Conservation (phyloP, 2,329 filamentous ascomycete genomes). For the Chrysoporthe deuterocubensis region DNA sequence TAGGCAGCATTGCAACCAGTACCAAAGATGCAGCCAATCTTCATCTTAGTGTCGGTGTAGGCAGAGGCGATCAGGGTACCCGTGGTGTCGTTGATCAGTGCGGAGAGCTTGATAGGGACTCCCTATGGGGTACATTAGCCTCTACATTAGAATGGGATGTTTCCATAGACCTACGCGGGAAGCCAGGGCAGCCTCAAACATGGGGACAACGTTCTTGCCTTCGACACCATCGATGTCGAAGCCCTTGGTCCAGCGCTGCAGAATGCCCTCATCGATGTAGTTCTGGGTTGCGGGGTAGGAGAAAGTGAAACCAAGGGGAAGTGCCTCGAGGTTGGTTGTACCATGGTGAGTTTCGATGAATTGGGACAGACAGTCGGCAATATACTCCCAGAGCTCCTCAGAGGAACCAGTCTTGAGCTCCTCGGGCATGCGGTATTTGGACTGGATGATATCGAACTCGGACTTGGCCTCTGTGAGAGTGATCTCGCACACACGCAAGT, state of each 20-base stretch:
- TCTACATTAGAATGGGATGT: constrained; percentile 25
- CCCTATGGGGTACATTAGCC: constrained; percentile 54
- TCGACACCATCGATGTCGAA: constrained; percentile 94
- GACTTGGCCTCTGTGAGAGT: constrained; percentile 84
- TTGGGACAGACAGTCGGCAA: constrained; percentile 88
- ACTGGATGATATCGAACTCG: constrained; percentile 93
- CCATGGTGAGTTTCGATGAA: constrained; percentile 88
- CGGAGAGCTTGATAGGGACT: constrained; percentile 89
- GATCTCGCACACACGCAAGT: constrained; percentile 92
- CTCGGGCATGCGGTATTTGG: constrained; percentile 93
- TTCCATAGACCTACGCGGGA: constrained; percentile 57
- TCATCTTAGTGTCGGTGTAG: constrained; percentile 93
- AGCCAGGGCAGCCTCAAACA: constrained; percentile 78
- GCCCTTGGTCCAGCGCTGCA: constrained; percentile 97
- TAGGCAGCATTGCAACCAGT: constrained; percentile 98
- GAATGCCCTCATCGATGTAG: constrained; percentile 88
- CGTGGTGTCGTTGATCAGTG: constrained; percentile 96
- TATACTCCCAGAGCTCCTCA: constrained; percentile 92
- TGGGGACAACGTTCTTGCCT: constrained; percentile 85
- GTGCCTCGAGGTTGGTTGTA: constrained; percentile 61
- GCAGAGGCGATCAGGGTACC: constrained; percentile 95
- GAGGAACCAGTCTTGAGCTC: constrained; percentile 84
- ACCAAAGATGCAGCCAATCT: constrained; percentile 96
- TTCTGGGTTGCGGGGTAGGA: constrained; percentile 93
- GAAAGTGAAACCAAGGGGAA: constrained; percentile 93